Conservation (phyloP, 2,329 filamentous ascomycete genomes). For the Diplocarpon rosae region DNA sequence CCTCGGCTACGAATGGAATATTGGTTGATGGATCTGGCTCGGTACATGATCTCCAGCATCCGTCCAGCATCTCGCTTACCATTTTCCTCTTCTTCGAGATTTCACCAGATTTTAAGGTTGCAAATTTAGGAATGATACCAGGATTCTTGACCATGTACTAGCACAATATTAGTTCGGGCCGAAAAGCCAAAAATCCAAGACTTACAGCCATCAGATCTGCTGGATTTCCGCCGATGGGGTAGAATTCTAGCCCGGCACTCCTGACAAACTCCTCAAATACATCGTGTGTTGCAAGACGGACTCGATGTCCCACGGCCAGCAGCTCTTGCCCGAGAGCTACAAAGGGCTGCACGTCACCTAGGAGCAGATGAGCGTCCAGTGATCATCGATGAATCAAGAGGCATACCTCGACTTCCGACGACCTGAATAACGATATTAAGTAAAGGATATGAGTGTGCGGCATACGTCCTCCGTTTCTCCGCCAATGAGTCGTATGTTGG, state of each 20-base stretch:
- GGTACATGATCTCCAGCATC: conserved; percentile 76
- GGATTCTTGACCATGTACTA: conserved; percentile 79
- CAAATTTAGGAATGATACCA: conserved; percentile 68
- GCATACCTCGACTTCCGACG: conserved; percentile 45
- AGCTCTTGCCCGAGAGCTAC: conserved; percentile 49
- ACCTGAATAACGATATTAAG: conserved; percentile 63
- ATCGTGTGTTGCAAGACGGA: conserved; percentile 45
- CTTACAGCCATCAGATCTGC: conserved; percentile 55
- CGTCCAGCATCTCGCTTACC: conserved; percentile 64
- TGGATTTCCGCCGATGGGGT: conserved; percentile 54
- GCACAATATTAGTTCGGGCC: neutral
- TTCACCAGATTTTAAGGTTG: conserved; percentile 62
- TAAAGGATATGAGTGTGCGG: conserved; percentile 27
- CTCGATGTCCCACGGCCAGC: conserved; percentile 41
- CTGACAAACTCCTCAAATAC: conserved; percentile 43
- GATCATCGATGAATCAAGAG: neutral
- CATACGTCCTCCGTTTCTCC: neutral
- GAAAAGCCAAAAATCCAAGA: neutral
- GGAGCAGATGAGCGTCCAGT: neutral
- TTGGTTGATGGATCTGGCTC: conserved; percentile 33
- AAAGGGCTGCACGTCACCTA: conserved; percentile 64
- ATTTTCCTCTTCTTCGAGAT: conserved; percentile 59
- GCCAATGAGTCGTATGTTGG: neutral
- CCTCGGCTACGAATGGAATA: conserved; percentile 22
- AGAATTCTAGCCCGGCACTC: conserved; percentile 43